Evolutionary conservation across 1,284 basidiomycete species (phyloP).

Genomic region (Spongispora temasekensis): DNA sequence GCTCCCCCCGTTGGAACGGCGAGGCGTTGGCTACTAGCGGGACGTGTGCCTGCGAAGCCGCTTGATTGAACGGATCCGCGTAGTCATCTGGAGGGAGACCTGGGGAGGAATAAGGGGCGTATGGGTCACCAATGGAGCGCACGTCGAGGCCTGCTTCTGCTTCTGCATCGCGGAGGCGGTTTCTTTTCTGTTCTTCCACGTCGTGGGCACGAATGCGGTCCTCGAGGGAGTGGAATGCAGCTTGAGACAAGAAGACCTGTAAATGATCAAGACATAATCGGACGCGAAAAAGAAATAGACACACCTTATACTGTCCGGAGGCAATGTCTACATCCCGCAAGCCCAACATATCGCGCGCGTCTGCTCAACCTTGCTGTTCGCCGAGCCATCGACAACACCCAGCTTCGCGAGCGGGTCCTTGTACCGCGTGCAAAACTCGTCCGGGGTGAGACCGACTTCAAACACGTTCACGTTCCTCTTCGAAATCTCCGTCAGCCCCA

Average conservation of each 20-base stretch:
- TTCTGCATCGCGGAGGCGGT: conserved; percentile 73
- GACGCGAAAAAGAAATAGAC: too few relatives aligned
- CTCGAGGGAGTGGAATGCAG: too few relatives aligned
- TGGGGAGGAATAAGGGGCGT: conserved; percentile 68
- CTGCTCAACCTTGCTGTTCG: conserved; percentile 57
- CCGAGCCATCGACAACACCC: conserved; percentile 52
- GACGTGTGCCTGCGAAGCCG: conserved; percentile 56
- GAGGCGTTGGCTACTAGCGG: too few relatives aligned
- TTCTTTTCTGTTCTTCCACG: conserved; percentile 75
- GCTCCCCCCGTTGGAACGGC: conserved; percentile 18
- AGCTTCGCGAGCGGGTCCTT: conserved; percentile 43
- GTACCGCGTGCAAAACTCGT: too few relatives aligned
- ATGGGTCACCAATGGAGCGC: conserved; percentile 72
- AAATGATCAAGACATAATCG: conserved; percentile 10
- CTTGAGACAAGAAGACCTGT: conserved; percentile 89
- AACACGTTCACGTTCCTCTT: conserved; percentile 47
- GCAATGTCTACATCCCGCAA: conserved; percentile 77
- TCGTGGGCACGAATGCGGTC: conserved; percentile 84
- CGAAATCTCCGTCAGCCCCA: conserved; percentile 81
- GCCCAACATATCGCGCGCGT: conserved; percentile 62
- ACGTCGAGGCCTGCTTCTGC: conserved; percentile 70
- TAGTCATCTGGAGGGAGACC: conserved; percentile 49
- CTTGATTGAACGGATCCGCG: conserved; percentile 47
- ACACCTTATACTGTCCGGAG: conserved; percentile 75
- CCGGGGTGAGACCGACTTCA: too few relatives aligned